phyloP scores from a whole-genome alignment of 2,329 filamentous ascomycete genomes.

The Orbilia javanica region DNA sequence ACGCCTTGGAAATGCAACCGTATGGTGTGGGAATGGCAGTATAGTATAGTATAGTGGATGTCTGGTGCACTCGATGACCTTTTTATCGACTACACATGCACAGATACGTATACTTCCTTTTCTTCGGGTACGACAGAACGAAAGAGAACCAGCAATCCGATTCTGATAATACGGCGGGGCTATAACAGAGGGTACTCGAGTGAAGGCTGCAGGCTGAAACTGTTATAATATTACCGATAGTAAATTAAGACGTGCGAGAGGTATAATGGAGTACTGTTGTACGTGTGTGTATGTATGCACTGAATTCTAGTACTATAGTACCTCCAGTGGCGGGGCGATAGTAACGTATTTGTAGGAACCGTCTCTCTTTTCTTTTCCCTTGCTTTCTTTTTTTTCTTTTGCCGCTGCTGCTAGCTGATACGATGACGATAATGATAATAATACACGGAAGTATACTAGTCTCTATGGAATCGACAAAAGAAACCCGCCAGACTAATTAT shows the following conservation, averaged over 20 bases:
- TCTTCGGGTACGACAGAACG: constrained; percentile 22
- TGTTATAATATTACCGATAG: constrained; percentile 56
- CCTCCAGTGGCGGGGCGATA: neutral
- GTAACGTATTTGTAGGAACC: constrained; percentile 33
- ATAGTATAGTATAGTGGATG: constrained; percentile 31
- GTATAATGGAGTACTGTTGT: constrained; percentile 5
- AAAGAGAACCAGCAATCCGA: constrained; percentile 25
- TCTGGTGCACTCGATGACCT: constrained; percentile 26
- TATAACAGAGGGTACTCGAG: constrained; percentile 36
- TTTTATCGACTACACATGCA: constrained; percentile 33
- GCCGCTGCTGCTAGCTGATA: neutral
- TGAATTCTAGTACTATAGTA: neutral
- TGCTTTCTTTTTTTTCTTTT: neutral
- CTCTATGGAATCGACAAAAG: constrained; percentile 42
- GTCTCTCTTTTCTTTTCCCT: constrained; percentile 3
- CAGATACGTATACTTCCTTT: constrained; percentile 27
- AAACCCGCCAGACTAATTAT: constrained; percentile 23
- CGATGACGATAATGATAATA: constrained; percentile 23
- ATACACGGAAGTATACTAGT: constrained; percentile 53
- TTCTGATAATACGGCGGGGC: constrained; percentile 46
- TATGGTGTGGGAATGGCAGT: constrained; percentile 6
- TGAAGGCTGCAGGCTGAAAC: constrained; percentile 41
- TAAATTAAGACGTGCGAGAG: constrained; percentile 45
- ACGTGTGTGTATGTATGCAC: neutral
- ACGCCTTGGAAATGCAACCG: neutral